These are phyloP conservation scores for Mycena rebaudengoi DNA, from an alignment of 768 basidiomycete genomes.

Conservation along the genomic window DNA sequence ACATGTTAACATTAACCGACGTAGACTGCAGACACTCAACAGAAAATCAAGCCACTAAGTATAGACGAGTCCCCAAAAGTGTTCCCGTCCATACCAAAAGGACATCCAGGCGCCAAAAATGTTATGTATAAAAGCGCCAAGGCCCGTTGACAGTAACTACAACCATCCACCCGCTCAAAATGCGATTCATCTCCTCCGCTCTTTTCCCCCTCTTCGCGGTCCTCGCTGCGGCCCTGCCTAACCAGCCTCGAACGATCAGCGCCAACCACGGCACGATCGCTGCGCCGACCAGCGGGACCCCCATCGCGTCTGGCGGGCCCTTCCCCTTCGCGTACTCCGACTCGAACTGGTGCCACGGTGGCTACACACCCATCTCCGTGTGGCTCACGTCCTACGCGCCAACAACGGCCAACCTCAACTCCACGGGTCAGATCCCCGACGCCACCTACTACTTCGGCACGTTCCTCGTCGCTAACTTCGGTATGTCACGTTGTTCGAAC, in stretches of 20 bases:
- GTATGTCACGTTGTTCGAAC: not conserved
- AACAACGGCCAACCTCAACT: slow-evolving; percentile 24
- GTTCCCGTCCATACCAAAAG: no score
- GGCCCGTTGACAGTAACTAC: no score
- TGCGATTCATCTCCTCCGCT: slow-evolving; percentile 16
- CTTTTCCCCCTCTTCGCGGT: slow-evolving; percentile 14
- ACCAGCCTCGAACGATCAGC: slow-evolving; percentile 9
- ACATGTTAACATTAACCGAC: no score
- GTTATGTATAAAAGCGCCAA: not conserved
- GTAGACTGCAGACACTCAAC: no score
- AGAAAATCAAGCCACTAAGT: no score
- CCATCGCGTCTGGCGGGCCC: not conserved
- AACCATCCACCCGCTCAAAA: not conserved
- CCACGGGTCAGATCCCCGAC: slow-evolving; percentile 25
- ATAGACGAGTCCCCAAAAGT: no score
- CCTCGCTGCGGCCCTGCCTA: slow-evolving; percentile 8
- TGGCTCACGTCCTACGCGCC: slow-evolving; percentile 29
- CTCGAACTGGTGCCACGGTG: slow-evolving; percentile 33
- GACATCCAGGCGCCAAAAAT: no score
- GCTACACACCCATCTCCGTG: slow-evolving; percentile 28
- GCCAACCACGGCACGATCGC: slow-evolving; percentile 24
- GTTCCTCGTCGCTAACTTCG: slow-evolving; percentile 20
- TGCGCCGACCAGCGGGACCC: slow-evolving; percentile 4
- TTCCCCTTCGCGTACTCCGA: slow-evolving; percentile 30
- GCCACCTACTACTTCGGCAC: slow-evolving; percentile 22